These are phyloP conservation scores for Sphaerulina vaccinii DNA, from an alignment of 2,329 filamentous ascomycete genomes.

Conservation along the genomic window DNA sequence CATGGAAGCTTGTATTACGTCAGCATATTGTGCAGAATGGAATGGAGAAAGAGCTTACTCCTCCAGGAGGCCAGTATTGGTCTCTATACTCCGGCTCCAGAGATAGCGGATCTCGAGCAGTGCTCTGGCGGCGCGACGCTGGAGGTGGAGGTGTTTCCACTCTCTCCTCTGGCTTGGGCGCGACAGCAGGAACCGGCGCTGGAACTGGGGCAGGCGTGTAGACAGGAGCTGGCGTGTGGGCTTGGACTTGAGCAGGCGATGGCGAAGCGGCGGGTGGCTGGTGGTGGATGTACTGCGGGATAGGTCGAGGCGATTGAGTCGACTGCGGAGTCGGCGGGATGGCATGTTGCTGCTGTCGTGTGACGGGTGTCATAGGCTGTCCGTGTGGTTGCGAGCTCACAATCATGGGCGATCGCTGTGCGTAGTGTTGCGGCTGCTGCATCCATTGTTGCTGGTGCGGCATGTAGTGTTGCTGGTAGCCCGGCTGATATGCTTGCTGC, in stretches of 20 bases:
- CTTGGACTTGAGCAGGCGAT: conserved; percentile 13
- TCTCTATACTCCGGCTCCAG: conserved; percentile 21
- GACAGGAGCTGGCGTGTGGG: conserved; percentile 13
- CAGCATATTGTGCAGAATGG: conserved; percentile 1
- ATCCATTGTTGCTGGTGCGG: conserved; percentile 40
- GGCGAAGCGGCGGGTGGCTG: conserved; percentile 16
- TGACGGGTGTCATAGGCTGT: conserved; percentile 50
- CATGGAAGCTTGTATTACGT: conserved; percentile 53
- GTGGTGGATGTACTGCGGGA: conserved; percentile 25
- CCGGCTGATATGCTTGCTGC: conserved; percentile 42
- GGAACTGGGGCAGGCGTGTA: conserved; percentile 15
- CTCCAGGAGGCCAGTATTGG: conserved; percentile 21
- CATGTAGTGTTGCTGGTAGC: conserved; percentile 34
- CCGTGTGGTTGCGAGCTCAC: conserved; percentile 48
- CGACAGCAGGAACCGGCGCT: conserved; percentile 8
- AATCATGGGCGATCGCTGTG: conserved; percentile 44
- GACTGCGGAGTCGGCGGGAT: conserved; percentile 35
- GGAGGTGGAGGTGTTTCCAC: conserved; percentile 22
- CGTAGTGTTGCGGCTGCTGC: conserved; percentile 40
- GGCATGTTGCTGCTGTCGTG: conserved; percentile 39
- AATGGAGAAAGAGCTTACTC: conserved; percentile 11
- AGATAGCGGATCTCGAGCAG: conserved; percentile 21
- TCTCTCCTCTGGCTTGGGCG: conserved; percentile 15
- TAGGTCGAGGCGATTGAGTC: conserved; percentile 30
- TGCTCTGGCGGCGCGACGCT: conserved; percentile 19